phyloP scores from a whole-genome alignment of 169 alveolate species.

The Eimeria praecox region DNA sequence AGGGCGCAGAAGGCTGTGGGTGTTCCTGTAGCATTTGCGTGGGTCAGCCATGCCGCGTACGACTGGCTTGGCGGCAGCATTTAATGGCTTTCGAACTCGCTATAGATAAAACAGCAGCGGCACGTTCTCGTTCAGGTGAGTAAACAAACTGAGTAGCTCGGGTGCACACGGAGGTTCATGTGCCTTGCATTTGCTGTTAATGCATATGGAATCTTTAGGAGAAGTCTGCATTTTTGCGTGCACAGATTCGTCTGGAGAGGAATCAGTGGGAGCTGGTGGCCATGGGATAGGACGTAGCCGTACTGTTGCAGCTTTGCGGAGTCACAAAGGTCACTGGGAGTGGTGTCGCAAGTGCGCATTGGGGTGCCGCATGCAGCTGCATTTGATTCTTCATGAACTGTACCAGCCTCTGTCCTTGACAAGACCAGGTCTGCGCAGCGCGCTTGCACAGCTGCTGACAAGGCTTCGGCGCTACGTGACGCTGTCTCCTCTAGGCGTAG shows the following conservation, averaged over 20 bases:
- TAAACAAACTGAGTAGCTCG: conserved; percentile 10
- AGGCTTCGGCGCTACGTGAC: conserved; percentile 56
- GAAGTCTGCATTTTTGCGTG: background rate
- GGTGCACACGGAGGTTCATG: background rate
- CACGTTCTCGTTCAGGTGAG: conserved; percentile 57
- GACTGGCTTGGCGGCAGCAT: conserved; percentile 59
- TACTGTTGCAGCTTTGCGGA: conserved; percentile 7
- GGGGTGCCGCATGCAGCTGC: conserved; percentile 75
- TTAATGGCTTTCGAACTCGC: conserved; percentile 69
- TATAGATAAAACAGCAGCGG: conserved; percentile 48
- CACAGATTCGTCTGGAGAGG: conserved; percentile 72
- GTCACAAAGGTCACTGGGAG: conserved; percentile 60
- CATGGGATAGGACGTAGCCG: conserved; percentile 10
- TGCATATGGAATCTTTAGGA: background rate
- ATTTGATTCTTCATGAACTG: conserved; percentile 67
- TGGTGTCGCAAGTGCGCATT: conserved; percentile 62
- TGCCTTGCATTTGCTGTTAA: background rate
- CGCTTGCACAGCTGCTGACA: conserved; percentile 55
- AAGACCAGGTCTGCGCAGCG: conserved; percentile 45
- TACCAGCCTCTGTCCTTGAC: conserved; percentile 63
- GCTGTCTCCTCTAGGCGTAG: conserved; percentile 49
- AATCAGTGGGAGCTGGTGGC: background rate
- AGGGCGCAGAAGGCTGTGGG: conserved; percentile 45
- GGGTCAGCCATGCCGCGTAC: conserved; percentile 62
- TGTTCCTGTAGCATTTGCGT: conserved; percentile 46